Conservation (phyloP, 2,329 filamentous ascomycete genomes). For the Epichloe typhina region DNA sequence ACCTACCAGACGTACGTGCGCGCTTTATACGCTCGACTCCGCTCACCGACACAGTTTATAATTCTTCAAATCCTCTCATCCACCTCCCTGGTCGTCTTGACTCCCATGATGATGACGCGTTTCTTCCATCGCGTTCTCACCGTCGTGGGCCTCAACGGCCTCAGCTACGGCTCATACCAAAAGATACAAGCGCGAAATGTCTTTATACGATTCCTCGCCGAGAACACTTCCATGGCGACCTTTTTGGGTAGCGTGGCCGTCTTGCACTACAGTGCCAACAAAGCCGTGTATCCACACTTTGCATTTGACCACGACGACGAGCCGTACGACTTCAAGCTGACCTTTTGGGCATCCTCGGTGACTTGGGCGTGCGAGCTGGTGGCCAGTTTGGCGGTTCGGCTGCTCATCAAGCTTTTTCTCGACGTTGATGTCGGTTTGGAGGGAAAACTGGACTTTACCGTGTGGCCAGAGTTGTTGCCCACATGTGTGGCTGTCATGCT, state of each 20-base stretch:
- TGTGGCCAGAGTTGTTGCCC: conserved; percentile 55
- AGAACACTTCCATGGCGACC: conserved; percentile 55
- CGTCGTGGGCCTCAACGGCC: conserved; percentile 40
- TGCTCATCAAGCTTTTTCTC: conserved; percentile 45
- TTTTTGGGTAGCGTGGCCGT: conserved; percentile 54
- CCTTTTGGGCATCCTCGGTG: conserved; percentile 48
- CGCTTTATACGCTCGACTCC: conserved; percentile 53
- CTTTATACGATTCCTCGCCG: conserved; percentile 53
- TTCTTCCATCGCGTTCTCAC: conserved; percentile 42
- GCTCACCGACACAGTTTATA: conserved; percentile 51
- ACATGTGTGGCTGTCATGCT: conserved; percentile 53
- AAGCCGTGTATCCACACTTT: conserved; percentile 57
- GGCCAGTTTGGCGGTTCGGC: conserved; percentile 45
- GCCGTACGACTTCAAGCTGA: conserved; percentile 48
- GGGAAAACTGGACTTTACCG: conserved; percentile 49
- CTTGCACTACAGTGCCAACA: conserved; percentile 53
- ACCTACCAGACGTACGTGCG: conserved; percentile 62
- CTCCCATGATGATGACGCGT: conserved; percentile 49
- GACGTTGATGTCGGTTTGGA: conserved; percentile 50
- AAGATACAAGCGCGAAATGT: conserved; percentile 54
- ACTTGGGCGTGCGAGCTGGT: conserved; percentile 56
- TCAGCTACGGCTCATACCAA: conserved; percentile 50
- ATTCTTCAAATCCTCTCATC: conserved; percentile 52
- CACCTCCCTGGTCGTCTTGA: conserved; percentile 47
- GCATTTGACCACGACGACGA: conserved; percentile 40